Base-by-base conservation (phyloP, 352 stramenopile genomes). In the Phytophthora lateralis region DNA sequence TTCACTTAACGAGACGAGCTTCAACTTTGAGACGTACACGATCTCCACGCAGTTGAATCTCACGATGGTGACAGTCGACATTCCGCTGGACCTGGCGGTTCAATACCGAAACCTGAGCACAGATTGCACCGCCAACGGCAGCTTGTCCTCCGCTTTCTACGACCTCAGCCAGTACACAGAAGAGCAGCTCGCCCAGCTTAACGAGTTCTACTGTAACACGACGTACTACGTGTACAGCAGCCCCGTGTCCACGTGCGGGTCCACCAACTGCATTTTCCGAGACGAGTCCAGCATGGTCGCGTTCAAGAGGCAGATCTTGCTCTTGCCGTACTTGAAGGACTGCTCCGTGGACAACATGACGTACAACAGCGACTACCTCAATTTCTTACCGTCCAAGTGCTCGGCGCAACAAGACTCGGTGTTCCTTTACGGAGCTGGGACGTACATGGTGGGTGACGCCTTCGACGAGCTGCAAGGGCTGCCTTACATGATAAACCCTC, bases 321-420 rank as follows among this genome's bases (percentile, higher is more conserved):
- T 80, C n/a, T 39, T 78, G 41, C 73, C 75, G 15, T 85, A 78
- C 59, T 39, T 69, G 43, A 66, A 65, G 29, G 66, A 73, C 60
- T 85, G 73, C 57, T 70, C 66, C 0, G 43, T 82, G 8, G 54
- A 47, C 0, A 38, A 71, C 37, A 61, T 83, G 53, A 62, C 64
- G 14, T 83, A 81, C 63, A 51, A 48, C 30, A 66, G 43, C 20
- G 69, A 80, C 38, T 72, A 67, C 15, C 49, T 66, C 20, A 78
- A 73, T 35, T 80, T 68, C 21, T 55, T 78, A 9, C 74, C 74
- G 0, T 63, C 49, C 2, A 26, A 30, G 3, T 83, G 71, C 26
- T 42, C 46, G 2, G 42, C 46, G 15, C 51, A 69, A 20, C 27
- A 71, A 6, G 44, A 78, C n/a, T 55, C 63, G 3, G 63, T 66